phyloP scores from a whole-genome alignment of 148 eudicot species.

The Arbutus unedo region DNA sequence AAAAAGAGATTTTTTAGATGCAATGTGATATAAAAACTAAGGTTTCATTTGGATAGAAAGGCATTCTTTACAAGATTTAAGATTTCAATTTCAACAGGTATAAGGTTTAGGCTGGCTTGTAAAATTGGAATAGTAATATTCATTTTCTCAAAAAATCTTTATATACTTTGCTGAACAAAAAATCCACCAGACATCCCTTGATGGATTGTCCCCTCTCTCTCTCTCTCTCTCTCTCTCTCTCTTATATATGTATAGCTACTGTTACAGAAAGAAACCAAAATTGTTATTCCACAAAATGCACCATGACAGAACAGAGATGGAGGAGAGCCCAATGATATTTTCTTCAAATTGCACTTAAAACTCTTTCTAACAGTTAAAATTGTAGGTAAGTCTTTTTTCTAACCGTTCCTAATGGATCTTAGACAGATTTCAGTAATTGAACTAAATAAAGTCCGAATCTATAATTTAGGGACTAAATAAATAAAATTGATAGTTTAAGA shows the following conservation, averaged over 20 bases:
- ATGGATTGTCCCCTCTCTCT: background rate
- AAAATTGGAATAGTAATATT: background rate
- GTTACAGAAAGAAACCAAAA: background rate
- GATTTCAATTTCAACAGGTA: background rate
- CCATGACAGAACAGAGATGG: background rate
- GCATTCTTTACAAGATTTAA: background rate
- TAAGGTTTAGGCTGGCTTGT: background rate
- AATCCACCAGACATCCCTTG: background rate
- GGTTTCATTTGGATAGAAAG: background rate
- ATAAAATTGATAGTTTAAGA: too few species aligned
- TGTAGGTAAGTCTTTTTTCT: too few species aligned
- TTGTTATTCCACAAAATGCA: background rate
- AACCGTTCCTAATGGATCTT: too few species aligned
- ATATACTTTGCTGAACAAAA: background rate
- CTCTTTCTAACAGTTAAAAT: too few species aligned
- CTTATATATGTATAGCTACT: background rate
- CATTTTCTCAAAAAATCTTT: slow-evolving; percentile 48
- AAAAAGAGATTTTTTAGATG: background rate
- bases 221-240: background rate
- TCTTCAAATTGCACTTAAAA: too few species aligned
- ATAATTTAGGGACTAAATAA: too few species aligned
- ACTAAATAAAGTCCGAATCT: too few species aligned
- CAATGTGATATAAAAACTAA: background rate
- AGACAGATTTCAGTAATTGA: too few species aligned
- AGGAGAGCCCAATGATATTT: background rate